These are phyloP conservation scores for Chytriomyces hyalinus DNA, from an alignment of 192 early-diverging fungal species.

Conservation along the genomic window DNA sequence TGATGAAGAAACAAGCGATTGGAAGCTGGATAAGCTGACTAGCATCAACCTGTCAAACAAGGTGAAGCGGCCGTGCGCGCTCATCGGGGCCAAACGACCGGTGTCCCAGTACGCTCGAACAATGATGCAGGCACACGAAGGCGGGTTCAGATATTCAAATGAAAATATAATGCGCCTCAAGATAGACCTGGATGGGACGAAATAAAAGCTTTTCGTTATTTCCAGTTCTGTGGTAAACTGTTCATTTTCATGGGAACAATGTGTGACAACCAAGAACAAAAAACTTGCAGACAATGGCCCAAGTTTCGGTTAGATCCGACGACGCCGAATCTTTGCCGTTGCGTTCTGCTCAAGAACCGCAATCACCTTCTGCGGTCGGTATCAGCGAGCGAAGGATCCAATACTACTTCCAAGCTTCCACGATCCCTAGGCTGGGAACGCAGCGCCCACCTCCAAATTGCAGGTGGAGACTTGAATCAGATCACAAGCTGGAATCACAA, in stretches of 20 bases:
- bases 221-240: not conserved
- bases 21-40: conserved; percentile 50
- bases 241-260: not conserved
- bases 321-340: too few species aligned
- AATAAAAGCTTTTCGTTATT: conserved; percentile 1
- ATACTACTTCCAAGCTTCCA: not conserved
- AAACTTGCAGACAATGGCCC: not conserved
- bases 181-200: conserved; percentile 36
- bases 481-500: too few species aligned
- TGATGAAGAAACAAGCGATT: conserved; percentile 62
- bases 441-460: not conserved
- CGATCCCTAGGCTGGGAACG: conserved; percentile 1
- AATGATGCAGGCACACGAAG: conserved; percentile 49
- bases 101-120: conserved; percentile 57
- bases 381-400: not conserved
- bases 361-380: too few species aligned
- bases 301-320: too few species aligned
- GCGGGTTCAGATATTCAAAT: conserved; percentile 43
- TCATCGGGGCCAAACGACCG: conserved; percentile 46
- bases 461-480: not conserved
- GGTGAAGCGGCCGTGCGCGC: conserved; percentile 47
- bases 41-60: conserved; percentile 47
- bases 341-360: too few species aligned
- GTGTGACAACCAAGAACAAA: not conserved
- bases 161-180: conserved; percentile 60